Evolutionary conservation across 371 early-diverging fungal genomes (phyloP).

Genomic region (Zancudomyces culisetae): DNA sequence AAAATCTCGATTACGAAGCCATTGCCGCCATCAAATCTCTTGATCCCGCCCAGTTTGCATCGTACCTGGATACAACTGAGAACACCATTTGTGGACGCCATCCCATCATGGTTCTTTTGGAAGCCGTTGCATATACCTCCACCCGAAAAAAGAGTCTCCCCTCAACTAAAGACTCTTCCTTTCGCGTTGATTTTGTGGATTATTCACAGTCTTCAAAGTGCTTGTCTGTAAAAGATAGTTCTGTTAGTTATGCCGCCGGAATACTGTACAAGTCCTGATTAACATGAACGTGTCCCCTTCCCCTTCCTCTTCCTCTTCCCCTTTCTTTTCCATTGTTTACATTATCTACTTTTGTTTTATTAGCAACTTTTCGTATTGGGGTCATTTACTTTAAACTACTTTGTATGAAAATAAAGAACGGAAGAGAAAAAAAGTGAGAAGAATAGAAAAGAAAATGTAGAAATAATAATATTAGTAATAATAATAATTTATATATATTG

Average conservation of each 20-base stretch:
- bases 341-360: no score
- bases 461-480: no score
- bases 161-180: constrained; percentile 8
- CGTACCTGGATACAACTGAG: constrained; percentile 45
- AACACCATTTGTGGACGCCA: constrained; percentile 92
- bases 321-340: no score
- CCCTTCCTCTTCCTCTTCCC: no score
- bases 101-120: constrained; percentile 66
- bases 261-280: background rate
- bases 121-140: constrained; percentile 22
- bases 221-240: constrained; percentile 30
- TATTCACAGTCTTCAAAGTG: constrained; percentile 66
- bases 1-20: constrained; percentile 53
- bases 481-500: no score
- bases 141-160: background rate
- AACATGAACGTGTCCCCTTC: no score
- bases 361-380: no score
- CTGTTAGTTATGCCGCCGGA: constrained; percentile 46
- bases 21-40: constrained; percentile 50
- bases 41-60: constrained; percentile 34
- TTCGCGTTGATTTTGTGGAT: constrained; percentile 43
- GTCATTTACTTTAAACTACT: no score
- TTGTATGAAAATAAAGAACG: no score
- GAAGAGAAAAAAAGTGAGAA: no score
- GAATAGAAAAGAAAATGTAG: no score